Evolutionary conservation across 345 rosid genomes (phyloP), one percentile per base, ranked within the genome.

Genomic region (Eucalyptus pauciflora): DNA sequence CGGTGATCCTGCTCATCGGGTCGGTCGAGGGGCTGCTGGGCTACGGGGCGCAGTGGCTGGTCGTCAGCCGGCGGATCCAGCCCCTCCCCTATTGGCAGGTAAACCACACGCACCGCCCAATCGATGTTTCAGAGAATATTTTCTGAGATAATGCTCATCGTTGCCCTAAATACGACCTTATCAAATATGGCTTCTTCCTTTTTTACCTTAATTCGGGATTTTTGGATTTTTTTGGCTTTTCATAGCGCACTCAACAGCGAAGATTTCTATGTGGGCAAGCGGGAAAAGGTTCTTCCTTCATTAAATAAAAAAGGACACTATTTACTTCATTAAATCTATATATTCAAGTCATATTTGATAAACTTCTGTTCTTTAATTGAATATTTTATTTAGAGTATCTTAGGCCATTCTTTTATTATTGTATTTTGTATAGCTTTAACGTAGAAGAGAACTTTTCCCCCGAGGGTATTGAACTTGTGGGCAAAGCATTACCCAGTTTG

Each of bases 51-150:
- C 99, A 97, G 86, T 97, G 98, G 98, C 97, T 97, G 4, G 98
- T 97, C 49, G 98, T 97, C 62, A 96, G 99, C 88, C 90, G 85
- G 43, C 91, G 93, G 46, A 76, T 79, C 94, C 96, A 60, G 90
- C 98, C 2, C 83, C 93, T 97, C 14, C 50, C 99, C 58, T 97
- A 97, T 54, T 97, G 99, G 99, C 98, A 95, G 99, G 99, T 96
- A 90, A 33, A 20, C 48, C 6, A 76, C 83, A 20, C 83, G 83
- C 83, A 37, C 43, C 83, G 83, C 83, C 83, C 46, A 5, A 16
- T 12, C 45, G 48, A 76, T 11, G 48, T 8, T 76, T 10, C 83
- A 5, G 14, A 76, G 15, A 37, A 76, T 37, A 76, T 76, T 76
- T 20, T 52, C 58, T 7, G 80, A 69, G 29, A 56, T 41, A 20